phyloP scores from a whole-genome alignment of 345 rosid genomes.

The Populus pruinosa region DNA sequence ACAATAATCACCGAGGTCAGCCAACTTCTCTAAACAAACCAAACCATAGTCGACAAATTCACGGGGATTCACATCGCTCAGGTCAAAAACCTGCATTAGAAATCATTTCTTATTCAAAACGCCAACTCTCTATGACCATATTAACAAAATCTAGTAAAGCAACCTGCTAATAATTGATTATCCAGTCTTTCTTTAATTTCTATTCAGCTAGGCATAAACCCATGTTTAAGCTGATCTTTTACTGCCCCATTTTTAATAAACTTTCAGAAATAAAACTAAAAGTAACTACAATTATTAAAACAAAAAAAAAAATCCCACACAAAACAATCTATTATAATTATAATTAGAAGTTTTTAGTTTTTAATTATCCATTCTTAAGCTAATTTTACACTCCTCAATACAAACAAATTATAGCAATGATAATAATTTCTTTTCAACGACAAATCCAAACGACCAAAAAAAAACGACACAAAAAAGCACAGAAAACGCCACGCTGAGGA shows the following conservation, averaged over 20 bases:
- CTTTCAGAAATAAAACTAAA: neutral
- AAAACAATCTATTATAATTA: neutral
- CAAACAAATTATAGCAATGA: too few relatives aligned
- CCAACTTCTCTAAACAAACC: constrained; percentile 75
- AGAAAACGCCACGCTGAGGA: neutral
- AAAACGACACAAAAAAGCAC: neutral
- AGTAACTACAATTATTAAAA: neutral
- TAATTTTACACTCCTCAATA: neutral
- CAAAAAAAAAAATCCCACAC: neutral
- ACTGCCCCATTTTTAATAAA: neutral
- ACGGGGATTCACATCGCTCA: constrained; percentile 69
- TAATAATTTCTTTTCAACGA: neutral
- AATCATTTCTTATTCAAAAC: constrained; percentile 5
- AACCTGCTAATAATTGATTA: neutral
- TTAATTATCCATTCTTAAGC: neutral
- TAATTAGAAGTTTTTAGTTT: neutral
- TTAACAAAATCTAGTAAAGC: neutral
- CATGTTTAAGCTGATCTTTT: neutral
- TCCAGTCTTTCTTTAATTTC: neutral
- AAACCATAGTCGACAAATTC: constrained; percentile 79
- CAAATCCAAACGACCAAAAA: neutral
- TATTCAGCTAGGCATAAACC: neutral
- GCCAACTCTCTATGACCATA: neutral
- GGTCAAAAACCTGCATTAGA: constrained; percentile 68
- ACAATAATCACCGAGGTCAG: constrained; percentile 60